Evolutionary conservation across 306 rosid species (phyloP), one percentile per base, ranked within the genome.

Genomic region (Corylus avellana): DNA sequence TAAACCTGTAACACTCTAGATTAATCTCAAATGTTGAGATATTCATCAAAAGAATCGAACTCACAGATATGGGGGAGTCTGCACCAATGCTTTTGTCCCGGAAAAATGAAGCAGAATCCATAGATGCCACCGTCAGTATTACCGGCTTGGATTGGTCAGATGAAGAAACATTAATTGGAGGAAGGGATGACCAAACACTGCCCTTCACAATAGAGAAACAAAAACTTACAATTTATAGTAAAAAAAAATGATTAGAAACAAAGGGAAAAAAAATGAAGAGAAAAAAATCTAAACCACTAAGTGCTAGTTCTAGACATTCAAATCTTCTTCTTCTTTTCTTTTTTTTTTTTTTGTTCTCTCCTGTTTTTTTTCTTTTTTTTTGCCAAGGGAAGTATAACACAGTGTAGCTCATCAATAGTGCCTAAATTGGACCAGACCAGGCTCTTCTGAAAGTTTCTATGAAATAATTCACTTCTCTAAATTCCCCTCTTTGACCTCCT

Each of bases 131-230:
- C 1, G 92, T 73, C 82, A 94, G 73, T 80, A 94, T 83, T 73
- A 94, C 75, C 47, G 96, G 88, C 88, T 91, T 94, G 58, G 92
- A 63, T 69, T 87, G 88, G 42, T 87, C 79, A 12, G 63, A 70
- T 54, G 96, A 85, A 37, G 93, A 87, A 75, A 50, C 79, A 72
- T 91, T 91, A 84, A 91, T 88, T 64, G 97, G 97, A 16, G 93
- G 98, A 86, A 92, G 97, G 17, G 98, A 87, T 20, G 97, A 92
- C 98, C 97, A 94, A 83, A 94, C 98, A 92, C 98, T 94, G 97
- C 90, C 92, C 90, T 93, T 86, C 90, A 88, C 76, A 80, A 83
- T 75, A 75, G 81, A 74, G 62, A 87, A 63, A 58, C n/a, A 77
- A 25, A 62, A 77, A 77, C 78, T 84, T 79, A 84, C 80, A 73